Conservation (phyloP, 2,329 filamentous ascomycete species). For the Fusarium euwallaceae region DNA sequence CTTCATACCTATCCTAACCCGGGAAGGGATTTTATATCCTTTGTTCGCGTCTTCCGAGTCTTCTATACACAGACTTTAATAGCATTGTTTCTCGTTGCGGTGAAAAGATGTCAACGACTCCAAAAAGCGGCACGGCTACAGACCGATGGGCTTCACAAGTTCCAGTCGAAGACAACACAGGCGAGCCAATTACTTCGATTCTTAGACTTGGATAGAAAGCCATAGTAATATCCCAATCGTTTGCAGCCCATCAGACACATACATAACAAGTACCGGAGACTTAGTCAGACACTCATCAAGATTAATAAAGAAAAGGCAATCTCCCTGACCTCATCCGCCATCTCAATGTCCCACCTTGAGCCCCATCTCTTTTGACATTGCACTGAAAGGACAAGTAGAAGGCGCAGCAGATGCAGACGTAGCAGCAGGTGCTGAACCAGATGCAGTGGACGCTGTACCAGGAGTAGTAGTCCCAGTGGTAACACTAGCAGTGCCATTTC, state of each 20-base stretch:
- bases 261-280: neutral
- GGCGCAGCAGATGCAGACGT: neutral
- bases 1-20: too few species aligned
- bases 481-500: neutral
- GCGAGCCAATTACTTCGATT: neutral
- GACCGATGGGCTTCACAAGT: neutral
- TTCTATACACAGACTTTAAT: neutral
- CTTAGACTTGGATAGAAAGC: neutral
- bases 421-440: too few species aligned
- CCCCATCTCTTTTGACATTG: neutral
- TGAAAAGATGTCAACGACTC: neutral
- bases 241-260: neutral
- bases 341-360: neutral
- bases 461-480: neutral
- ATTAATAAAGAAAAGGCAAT: neutral
- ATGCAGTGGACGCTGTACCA: neutral
- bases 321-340: neutral
- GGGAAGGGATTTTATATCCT: neutral
- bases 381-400: neutral
- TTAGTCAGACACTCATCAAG: neutral
- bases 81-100: neutral
- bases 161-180: neutral
- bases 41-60: neutral
- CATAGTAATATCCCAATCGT: neutral
- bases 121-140: neutral